Conservation (phyloP, 176 grass and related monocot species). For the Musa troglodytarum region DNA sequence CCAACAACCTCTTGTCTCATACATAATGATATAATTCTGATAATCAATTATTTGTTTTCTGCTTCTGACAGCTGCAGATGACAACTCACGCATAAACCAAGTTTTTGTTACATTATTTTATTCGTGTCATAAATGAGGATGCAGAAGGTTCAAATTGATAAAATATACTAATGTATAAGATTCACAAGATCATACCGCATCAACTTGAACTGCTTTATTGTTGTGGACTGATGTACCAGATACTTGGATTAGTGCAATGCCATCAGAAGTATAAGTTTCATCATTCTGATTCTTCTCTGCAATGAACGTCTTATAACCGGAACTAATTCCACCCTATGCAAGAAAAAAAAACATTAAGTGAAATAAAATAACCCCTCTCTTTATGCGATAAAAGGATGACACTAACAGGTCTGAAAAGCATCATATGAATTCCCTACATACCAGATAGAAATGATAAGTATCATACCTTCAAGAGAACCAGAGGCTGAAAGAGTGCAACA, state of each 20-base stretch:
- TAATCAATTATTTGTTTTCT: too few species aligned
- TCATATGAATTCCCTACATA: not conserved
- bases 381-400: not conserved
- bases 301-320: conserved; percentile 61
- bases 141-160: not conserved
- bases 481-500: conserved; percentile 88
- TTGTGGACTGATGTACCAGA: conserved; percentile 70
- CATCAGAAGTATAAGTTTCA: conserved; percentile 64
- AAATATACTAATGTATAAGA: conserved; percentile 7
- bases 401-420: not conserved
- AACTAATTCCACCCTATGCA: conserved; percentile 60
- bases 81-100: too few species aligned
- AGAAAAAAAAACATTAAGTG: not conserved
- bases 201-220: conserved; percentile 85
- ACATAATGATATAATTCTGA: too few species aligned
- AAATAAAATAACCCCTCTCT: not conserved
- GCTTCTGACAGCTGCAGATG: too few species aligned
- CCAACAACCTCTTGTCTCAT: too few species aligned
- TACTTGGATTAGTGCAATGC: conserved; percentile 71
- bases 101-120: too few species aligned
- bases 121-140: not conserved
- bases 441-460: not conserved
- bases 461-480: conserved; percentile 87
- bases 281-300: conserved; percentile 45
- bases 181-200: conserved; percentile 42